Evolutionary conservation across 306 rosid species (phyloP).

Genomic region (Hippophae tibetana): DNA sequence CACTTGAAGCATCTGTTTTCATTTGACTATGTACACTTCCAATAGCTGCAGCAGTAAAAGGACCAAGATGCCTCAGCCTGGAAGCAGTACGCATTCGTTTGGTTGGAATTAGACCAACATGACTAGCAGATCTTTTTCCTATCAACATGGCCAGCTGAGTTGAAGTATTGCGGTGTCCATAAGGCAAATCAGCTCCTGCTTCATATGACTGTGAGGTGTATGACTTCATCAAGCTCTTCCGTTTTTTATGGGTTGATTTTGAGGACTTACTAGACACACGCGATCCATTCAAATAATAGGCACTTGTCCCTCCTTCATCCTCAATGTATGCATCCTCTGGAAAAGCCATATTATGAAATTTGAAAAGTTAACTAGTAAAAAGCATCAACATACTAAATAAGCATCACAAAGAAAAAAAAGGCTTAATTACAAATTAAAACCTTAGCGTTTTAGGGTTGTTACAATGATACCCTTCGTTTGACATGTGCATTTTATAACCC

Average conservation of each 20-base stretch:
- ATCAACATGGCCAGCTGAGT: constrained; percentile 44
- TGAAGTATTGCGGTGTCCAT: constrained; percentile 43
- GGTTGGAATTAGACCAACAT: constrained; percentile 74
- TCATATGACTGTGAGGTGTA: constrained; percentile 46
- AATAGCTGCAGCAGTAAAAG: constrained; percentile 46
- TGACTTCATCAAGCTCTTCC: constrained; percentile 37
- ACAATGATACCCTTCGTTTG: too few species aligned
- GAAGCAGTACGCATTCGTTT: constrained; percentile 86
- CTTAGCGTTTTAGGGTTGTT: too few species aligned
- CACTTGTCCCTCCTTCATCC: constrained; percentile 72
- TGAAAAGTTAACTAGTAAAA: constrained; percentile 5
- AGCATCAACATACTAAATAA: constrained; percentile 20
- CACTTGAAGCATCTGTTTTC: constrained; percentile 95
- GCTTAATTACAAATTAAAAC: too few species aligned
- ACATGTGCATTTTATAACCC: too few species aligned
- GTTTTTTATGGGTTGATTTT: constrained; percentile 49
- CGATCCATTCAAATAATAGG: constrained; percentile 49
- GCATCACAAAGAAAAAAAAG: constrained; percentile 2
- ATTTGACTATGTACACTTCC: constrained; percentile 53
- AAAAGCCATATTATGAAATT: constrained; percentile 40
- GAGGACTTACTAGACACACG: constrained; percentile 51
- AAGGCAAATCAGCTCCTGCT: constrained; percentile 58
- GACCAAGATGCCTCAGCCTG: constrained; percentile 82
- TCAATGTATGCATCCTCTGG: constrained; percentile 65
- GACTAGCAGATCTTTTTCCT: constrained; percentile 71